phyloP scores from a whole-genome alignment of 2,329 filamentous ascomycete genomes.

The Epichloe amarillans region DNA sequence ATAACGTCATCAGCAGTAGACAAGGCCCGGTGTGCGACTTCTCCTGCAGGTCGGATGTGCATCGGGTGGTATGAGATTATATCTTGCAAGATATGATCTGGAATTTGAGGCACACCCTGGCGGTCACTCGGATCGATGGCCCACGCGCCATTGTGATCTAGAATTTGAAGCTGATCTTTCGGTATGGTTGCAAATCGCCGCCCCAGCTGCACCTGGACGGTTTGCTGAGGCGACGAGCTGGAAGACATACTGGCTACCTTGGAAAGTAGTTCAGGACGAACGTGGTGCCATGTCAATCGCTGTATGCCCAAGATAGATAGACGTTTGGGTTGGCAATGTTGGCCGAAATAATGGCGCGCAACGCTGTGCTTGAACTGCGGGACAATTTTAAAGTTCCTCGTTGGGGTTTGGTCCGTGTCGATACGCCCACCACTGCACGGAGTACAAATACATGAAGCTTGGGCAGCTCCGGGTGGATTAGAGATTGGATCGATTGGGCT shows the following conservation, averaged over 20 bases:
- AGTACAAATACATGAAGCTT: neutral
- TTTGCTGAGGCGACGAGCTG: slow-evolving; percentile 11
- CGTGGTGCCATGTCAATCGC: neutral
- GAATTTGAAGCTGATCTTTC: slow-evolving; percentile 24
- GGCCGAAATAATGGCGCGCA: no score
- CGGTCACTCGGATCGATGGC: slow-evolving; percentile 13
- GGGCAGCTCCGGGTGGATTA: neutral
- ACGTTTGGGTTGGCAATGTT: no score
- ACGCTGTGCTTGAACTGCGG: no score
- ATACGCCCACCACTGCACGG: no score
- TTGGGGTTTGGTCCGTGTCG: no score
- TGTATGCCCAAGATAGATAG: neutral
- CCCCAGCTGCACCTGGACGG: slow-evolving; percentile 13
- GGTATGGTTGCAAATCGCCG: slow-evolving; percentile 21
- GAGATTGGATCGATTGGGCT: neutral
- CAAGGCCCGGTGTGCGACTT: neutral
- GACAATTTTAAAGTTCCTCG: no score
- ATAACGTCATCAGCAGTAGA: neutral
- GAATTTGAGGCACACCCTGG: slow-evolving; percentile 20
- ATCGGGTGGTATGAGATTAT: slow-evolving; percentile 13
- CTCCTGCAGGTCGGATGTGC: slow-evolving; percentile 1
- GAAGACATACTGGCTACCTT: slow-evolving; percentile 13
- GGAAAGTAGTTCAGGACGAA: neutral
- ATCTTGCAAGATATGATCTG: slow-evolving; percentile 21
- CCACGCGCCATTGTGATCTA: slow-evolving; percentile 25